Evolutionary conservation across 257 asterid genomes (phyloP).

Genomic region (Ocimum tenuiflorum): DNA sequence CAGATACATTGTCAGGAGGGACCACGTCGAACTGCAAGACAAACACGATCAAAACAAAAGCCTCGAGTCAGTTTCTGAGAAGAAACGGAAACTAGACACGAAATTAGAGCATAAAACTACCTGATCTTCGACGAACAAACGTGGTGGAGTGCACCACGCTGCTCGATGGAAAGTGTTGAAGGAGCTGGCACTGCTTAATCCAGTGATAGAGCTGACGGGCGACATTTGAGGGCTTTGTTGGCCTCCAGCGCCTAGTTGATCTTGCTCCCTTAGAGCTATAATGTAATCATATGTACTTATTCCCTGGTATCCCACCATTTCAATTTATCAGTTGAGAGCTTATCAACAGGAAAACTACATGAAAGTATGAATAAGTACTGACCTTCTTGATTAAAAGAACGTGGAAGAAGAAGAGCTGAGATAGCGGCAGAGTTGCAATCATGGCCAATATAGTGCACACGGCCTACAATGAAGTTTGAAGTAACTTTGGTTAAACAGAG

Average conservation of each 20-base stretch:
- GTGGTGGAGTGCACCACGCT: slow-evolving; percentile 98
- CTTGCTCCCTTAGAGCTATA: slow-evolving; percentile 96
- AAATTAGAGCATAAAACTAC: no score
- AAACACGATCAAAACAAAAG: neutral
- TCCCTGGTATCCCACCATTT: slow-evolving; percentile 46
- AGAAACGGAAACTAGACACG: neutral
- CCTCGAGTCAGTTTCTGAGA: neutral
- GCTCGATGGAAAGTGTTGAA: slow-evolving; percentile 80
- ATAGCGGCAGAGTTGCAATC: slow-evolving; percentile 93
- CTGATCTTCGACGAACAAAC: slow-evolving; percentile 96
- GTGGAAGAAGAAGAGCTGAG: slow-evolving; percentile 98
- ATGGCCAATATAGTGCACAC: slow-evolving; percentile 91
- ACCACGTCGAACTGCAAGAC: slow-evolving; percentile 72
- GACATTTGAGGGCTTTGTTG: slow-evolving; percentile 98
- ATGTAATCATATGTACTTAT: slow-evolving; percentile 95
- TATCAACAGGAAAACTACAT: neutral
- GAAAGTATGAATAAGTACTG: neutral
- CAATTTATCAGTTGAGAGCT: neutral
- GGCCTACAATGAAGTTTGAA: slow-evolving; percentile 38
- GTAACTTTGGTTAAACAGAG: neutral
- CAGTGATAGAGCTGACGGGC: slow-evolving; percentile 74
- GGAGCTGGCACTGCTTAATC: slow-evolving; percentile 92
- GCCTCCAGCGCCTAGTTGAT: slow-evolving; percentile 62
- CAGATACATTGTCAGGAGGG: slow-evolving; percentile 73
- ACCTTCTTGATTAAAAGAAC: slow-evolving; percentile 93